phyloP scores from a whole-genome alignment of 352 stramenopile genomes.

The Pythium angustatum region DNA sequence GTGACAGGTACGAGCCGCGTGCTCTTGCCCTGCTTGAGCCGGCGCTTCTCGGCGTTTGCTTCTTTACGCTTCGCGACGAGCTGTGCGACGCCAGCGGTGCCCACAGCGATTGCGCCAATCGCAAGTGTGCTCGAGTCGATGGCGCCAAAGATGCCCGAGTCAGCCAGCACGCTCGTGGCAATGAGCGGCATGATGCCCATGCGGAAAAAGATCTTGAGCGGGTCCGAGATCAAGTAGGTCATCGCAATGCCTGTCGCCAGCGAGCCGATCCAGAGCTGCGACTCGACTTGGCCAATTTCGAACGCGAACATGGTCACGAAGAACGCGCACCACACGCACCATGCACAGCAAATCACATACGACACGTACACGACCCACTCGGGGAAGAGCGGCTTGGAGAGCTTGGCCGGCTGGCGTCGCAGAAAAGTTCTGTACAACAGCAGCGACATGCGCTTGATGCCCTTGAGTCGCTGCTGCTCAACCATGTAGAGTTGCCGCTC shows the following conservation, averaged over 20 bases:
- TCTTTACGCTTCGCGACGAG: conserved; percentile 43
- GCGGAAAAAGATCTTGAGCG: conserved; percentile 69
- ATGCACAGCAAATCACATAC: conserved; percentile 55
- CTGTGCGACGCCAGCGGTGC: conserved; percentile 47
- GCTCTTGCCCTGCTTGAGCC: conserved; percentile 16
- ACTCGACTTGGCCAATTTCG: conserved; percentile 55
- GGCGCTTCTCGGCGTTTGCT: conserved; percentile 17
- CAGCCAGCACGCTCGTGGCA: conserved; percentile 48
- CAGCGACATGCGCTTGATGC: conserved; percentile 60
- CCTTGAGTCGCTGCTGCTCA: conserved; percentile 60
- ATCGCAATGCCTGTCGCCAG: conserved; percentile 53
- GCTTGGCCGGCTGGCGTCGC: conserved; percentile 45
- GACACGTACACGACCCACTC: conserved; percentile 76
- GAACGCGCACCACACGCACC: conserved; percentile 59
- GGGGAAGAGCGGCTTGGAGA: conserved; percentile 62
- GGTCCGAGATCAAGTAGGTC: conserved; percentile 63
- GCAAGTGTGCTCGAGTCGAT: conserved; percentile 50
- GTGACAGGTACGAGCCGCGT: conserved; percentile 38
- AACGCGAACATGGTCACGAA: conserved; percentile 78
- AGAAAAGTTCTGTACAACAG: conserved; percentile 79
- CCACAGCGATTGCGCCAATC: conserved; percentile 45
- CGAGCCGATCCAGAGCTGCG: conserved; percentile 65
- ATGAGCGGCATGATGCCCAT: conserved; percentile 73
- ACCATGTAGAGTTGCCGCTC: conserved; percentile 59
- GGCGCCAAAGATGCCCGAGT: conserved; percentile 56